Evolutionary conservation across 306 rosid genomes (phyloP).

Genomic region (Cucumis hystrix): DNA sequence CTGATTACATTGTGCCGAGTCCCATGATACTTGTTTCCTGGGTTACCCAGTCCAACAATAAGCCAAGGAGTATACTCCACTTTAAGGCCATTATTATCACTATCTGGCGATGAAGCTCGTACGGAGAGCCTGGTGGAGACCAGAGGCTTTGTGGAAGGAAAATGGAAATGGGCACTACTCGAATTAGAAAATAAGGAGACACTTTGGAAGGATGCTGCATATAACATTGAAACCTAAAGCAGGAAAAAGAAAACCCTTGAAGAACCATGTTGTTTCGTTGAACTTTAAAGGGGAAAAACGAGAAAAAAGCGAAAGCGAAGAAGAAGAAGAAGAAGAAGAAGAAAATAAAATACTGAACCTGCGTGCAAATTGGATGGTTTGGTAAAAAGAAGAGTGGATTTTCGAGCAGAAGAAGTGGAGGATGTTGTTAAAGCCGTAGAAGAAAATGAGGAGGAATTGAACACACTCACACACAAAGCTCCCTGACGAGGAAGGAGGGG

Average conservation of each 20-base stretch:
- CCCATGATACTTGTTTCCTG: conserved; percentile 78
- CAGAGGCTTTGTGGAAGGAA: conserved; percentile 10
- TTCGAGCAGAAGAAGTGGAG: neutral
- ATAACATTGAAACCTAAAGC: conserved; percentile 44
- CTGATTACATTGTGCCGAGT: conserved; percentile 78
- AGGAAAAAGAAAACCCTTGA: neutral
- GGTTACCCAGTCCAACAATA: conserved; percentile 90
- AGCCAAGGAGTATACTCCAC: conserved; percentile 97
- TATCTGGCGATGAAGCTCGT: conserved; percentile 37
- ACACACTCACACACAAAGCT: neutral
- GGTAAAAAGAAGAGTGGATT: neutral
- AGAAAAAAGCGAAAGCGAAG: neutral
- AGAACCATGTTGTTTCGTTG: neutral
- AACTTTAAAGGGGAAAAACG: neutral
- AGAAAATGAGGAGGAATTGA: neutral
- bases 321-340: neutral
- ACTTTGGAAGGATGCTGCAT: conserved; percentile 29
- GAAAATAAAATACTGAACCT: neutral
- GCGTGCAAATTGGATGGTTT: neutral
- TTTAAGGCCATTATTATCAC: conserved; percentile 31
- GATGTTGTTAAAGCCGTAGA: neutral
- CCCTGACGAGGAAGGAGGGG: too few species aligned
- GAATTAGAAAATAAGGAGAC: conserved; percentile 27
- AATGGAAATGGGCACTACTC: conserved; percentile 14
- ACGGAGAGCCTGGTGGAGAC: conserved; percentile 24